phyloP scores from a whole-genome alignment of 2,329 filamentous ascomycete species.

The Dothideomycetes sp. region DNA sequence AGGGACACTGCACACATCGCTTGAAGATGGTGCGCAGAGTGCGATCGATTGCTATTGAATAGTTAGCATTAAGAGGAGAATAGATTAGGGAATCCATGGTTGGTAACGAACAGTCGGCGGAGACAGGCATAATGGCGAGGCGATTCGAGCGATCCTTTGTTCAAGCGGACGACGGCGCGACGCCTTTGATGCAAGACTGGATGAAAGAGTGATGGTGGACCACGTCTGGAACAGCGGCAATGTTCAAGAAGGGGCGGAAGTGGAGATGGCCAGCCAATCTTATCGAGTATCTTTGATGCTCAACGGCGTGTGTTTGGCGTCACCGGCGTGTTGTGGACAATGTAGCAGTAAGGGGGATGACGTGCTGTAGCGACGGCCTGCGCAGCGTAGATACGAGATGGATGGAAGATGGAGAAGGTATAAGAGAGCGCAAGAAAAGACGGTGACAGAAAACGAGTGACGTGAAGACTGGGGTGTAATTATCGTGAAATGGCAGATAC shows the following conservation, averaged over 20 bases:
- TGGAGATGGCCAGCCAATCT: too few species aligned
- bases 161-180: too few species aligned
- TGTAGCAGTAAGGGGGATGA: background rate
- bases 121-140: background rate
- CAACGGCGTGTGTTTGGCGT: too few species aligned
- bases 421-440: too few species aligned
- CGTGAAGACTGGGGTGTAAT: background rate
- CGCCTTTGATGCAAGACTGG: too few species aligned
- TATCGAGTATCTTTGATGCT: too few species aligned
- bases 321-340: background rate
- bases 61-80: background rate
- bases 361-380: constrained; percentile 4
- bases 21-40: constrained; percentile 35
- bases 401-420: background rate
- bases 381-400: constrained; percentile 1
- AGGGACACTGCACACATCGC: constrained; percentile 49
- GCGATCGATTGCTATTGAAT: constrained; percentile 11
- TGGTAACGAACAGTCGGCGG: background rate
- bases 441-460: background rate
- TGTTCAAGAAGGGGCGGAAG: too few species aligned
- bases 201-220: too few species aligned
- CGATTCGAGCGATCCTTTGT: background rate
- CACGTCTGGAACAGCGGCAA: too few species aligned
- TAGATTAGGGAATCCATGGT: background rate
- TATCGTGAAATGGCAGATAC: background rate